phyloP scores from a whole-genome alignment of 2,329 filamentous ascomycete genomes.

The Ascochyta clinopodiicola region DNA sequence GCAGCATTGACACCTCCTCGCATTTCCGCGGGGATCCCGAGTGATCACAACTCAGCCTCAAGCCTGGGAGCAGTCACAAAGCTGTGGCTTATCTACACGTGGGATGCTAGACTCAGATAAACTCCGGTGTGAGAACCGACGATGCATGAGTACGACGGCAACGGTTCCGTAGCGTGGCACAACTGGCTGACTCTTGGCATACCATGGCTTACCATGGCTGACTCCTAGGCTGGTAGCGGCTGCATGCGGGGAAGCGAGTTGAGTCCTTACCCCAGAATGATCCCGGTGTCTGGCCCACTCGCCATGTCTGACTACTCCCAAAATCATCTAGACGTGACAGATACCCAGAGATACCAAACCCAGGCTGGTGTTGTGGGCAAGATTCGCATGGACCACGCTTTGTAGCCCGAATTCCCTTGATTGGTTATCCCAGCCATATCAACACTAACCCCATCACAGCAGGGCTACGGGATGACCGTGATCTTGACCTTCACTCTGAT shows the following conservation, averaged over 20 bases:
- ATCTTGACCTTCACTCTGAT: constrained; percentile 8
- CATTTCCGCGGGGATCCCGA: background rate
- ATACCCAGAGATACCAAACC: background rate
- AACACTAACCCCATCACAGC: constrained; percentile 5
- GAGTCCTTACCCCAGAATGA: constrained; percentile 8
- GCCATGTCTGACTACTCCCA: background rate
- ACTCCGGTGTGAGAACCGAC: constrained; percentile 3
- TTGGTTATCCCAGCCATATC: background rate
- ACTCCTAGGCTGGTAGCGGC: background rate
- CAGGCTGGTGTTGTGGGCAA: constrained; percentile 2
- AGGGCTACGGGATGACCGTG: constrained; percentile 4
- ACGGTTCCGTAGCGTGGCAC: constrained; percentile 8
- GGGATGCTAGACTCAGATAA: constrained; percentile 4
- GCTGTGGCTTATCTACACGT: constrained; percentile 5
- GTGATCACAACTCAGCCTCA: constrained; percentile 1
- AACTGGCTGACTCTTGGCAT: background rate
- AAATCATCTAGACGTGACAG: background rate
- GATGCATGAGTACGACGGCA: background rate
- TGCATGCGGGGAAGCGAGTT: constrained; percentile 8
- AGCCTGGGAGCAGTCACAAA: background rate
- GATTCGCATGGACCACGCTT: background rate
- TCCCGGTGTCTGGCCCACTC: constrained; percentile 9
- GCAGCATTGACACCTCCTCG: background rate
- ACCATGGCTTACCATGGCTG: background rate
- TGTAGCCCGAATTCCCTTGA: background rate